Evolutionary conservation across 2,329 filamentous ascomycete species (phyloP), one percentile per base, ranked within the genome.

Genomic region (Sporothrix brasiliensis): DNA sequence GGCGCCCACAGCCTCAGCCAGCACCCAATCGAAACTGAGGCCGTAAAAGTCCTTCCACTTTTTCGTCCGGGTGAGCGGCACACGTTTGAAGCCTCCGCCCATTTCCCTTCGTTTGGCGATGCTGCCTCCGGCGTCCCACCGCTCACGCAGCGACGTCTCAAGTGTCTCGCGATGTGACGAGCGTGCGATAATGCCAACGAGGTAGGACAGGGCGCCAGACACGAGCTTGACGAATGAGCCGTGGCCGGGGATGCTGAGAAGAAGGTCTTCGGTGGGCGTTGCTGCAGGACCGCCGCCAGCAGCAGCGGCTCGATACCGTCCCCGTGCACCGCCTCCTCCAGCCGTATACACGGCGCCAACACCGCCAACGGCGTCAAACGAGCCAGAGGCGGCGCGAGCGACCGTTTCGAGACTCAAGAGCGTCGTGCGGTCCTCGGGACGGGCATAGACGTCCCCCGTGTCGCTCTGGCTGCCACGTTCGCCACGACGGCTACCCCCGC

Each of bases 1-100:
- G 39, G 88, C 83, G 0, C 91, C 91, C 30, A 92, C 83, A 56
- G 89, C 91, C 78, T 93, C 90, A 53, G 86, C 88, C 54, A 93
- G 77, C 19, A 91, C 83, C 89, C 89, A 93, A 71, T 90, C 85
- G 78, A 92, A 93, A 56, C 85, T 80, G 72, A 92, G 78, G 0
- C 91, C 91, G 75, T 87, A 86, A 73, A 92, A 91, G 41, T 87
- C 84, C 76, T 85, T 89, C 91, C 91, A 93, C 76, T 88, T 90
- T 76, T 84, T 86, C 19, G 89, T 91, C 75, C 86, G 81, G 0
- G 88, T 88, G 0, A 87, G 86, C 2, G 89, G 81, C 7, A 87
- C 88, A 0, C 70, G 66, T 27, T 54, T 54, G 6, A 78, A 65
- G 30, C 78, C 74, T 80, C 78, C 39, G 80, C 81, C 24, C 81